phyloP scores from a whole-genome alignment of 169 alveolate genomes.

The Amoebophrya sp. region DNA sequence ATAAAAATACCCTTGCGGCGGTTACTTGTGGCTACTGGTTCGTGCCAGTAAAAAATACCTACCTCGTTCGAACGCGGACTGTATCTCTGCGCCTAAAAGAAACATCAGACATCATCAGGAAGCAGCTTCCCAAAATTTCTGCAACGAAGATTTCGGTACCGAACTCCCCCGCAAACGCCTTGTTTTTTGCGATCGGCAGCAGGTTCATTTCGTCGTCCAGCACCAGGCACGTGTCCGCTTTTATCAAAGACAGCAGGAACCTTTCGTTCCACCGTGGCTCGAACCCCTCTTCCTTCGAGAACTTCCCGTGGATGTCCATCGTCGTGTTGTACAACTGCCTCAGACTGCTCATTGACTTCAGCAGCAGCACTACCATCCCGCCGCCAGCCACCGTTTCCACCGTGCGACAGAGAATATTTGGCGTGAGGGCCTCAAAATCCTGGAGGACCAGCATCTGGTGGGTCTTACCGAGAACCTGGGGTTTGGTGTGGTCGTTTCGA shows the following conservation, averaged over 20 bases:
- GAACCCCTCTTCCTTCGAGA: constrained; percentile 66
- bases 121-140: too few species aligned
- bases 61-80: too few species aligned
- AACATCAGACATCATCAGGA: too few species aligned
- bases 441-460: background rate
- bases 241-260: constrained; percentile 59
- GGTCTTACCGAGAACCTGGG: background rate
- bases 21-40: too few species aligned
- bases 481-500: too few species aligned
- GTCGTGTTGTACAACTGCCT: constrained; percentile 61
- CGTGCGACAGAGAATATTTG: constrained; percentile 95
- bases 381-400: constrained; percentile 99
- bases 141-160: too few species aligned
- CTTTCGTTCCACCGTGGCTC: constrained; percentile 90
- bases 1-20: too few species aligned
- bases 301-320: constrained; percentile 92
- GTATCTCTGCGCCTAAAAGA: too few species aligned
- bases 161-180: too few species aligned
- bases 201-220: constrained; percentile 96
- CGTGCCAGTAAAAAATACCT: too few species aligned
- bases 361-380: constrained; percentile 72
- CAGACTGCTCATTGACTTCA: constrained; percentile 43
- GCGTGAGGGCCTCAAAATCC: constrained; percentile 97
- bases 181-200: constrained; percentile 68
- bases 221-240: constrained; percentile 63